phyloP scores from a whole-genome alignment of 768 basidiomycete genomes.

The Pulveroboletus sp. region DNA sequence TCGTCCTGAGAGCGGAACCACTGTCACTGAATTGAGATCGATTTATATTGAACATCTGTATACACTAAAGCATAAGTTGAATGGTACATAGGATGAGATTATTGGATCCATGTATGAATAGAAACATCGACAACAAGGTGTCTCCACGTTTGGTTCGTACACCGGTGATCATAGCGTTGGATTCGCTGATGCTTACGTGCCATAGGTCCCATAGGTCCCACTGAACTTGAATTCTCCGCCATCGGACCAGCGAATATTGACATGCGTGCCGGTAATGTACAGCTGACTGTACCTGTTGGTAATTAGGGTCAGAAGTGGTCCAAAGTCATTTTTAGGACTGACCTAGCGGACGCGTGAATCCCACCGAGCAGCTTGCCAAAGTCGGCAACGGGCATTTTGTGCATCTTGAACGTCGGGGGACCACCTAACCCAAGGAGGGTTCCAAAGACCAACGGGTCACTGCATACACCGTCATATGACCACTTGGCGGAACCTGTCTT shows the following conservation, averaged over 20 bases:
- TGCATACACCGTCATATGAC: conserved; percentile 52
- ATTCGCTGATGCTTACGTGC: conserved; percentile 10
- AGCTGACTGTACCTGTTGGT: conserved; percentile 37
- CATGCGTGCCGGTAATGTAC: conserved; percentile 37
- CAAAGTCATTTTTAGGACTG: background rate
- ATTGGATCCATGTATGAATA: no score
- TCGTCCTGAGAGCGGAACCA: conserved; percentile 18
- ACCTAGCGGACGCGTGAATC: conserved; percentile 38
- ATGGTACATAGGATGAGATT: background rate
- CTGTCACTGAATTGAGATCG: conserved; percentile 6
- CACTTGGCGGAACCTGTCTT: conserved; percentile 46
- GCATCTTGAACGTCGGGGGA: conserved; percentile 49
- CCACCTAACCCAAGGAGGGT: conserved; percentile 40
- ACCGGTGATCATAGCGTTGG: background rate
- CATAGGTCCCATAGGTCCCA: conserved; percentile 50
- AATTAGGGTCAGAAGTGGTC: background rate
- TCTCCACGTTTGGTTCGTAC: background rate
- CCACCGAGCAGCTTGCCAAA: conserved; percentile 35
- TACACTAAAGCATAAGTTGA: background rate
- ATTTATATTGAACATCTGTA: background rate
- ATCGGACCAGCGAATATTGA: conserved; percentile 46
- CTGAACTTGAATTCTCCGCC: conserved; percentile 59
- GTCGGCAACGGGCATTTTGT: conserved; percentile 39
- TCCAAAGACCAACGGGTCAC: conserved; percentile 47
- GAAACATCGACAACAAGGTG: no score